Evolutionary conservation across 148 eudicot genomes (phyloP).

Genomic region (Fagopyrum tataricum): DNA sequence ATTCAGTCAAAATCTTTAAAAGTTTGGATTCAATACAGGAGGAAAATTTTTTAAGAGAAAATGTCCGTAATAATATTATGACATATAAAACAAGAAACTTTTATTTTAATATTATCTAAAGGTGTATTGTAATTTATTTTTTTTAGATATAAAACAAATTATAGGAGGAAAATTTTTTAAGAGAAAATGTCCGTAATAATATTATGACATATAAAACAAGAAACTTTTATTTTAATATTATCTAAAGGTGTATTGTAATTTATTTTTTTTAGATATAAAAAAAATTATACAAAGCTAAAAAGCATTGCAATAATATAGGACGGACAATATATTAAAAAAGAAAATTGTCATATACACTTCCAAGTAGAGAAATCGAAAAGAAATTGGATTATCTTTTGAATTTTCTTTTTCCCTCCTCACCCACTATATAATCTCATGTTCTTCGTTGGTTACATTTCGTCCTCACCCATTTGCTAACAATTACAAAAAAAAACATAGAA

Average conservation of each 20-base stretch:
- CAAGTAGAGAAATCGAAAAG: not conserved
- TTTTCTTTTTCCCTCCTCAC: constrained; percentile 7
- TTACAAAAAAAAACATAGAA: not conserved
- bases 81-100: too few species aligned
- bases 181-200: too few species aligned
- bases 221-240: too few species aligned
- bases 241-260: too few species aligned
- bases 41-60: too few species aligned
- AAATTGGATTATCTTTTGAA: not conserved
- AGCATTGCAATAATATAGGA: constrained; percentile 6
- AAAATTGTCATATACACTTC: not conserved
- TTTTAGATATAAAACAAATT: not conserved
- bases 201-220: too few species aligned
- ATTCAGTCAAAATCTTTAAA: too few species aligned
- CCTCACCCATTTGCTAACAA: constrained; percentile 18
- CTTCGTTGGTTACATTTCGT: constrained; percentile 20
- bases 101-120: too few species aligned
- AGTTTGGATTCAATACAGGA: too few species aligned
- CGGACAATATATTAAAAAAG: not conserved
- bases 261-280: not conserved
- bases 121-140: not conserved
- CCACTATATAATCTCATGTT: constrained; percentile 26
- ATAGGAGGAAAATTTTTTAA: too few species aligned
- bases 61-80: too few species aligned
- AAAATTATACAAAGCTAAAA: not conserved